Conservation (phyloP, 768 basidiomycete genomes). For the Tricholoma saponaceum region DNA sequence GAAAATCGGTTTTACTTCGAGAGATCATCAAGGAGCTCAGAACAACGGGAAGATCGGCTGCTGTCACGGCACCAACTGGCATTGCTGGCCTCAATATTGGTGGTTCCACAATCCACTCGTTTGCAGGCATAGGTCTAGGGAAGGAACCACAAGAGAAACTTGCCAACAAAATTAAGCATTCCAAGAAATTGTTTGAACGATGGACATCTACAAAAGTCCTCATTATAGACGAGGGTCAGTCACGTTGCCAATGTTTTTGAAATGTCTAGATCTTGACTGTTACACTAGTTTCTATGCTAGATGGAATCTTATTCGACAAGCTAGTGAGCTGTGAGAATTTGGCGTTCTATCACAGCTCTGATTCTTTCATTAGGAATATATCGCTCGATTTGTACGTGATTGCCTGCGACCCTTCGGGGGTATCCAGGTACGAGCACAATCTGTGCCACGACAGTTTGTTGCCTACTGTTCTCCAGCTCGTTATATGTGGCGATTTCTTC, state of each 20-base stretch:
- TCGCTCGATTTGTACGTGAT: slow-evolving; percentile 38
- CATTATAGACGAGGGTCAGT: slow-evolving; percentile 70
- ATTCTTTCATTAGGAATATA: slow-evolving; percentile 32
- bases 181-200: slow-evolving; percentile 22
- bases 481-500: slow-evolving; percentile 77
- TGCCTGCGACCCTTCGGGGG: slow-evolving; percentile 56
- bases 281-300: slow-evolving; percentile 67
- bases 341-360: slow-evolving; percentile 23
- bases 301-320: slow-evolving; percentile 67
- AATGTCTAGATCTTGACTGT: neutral
- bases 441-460: neutral
- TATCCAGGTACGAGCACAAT: slow-evolving; percentile 43
- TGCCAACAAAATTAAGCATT: slow-evolving; percentile 26
- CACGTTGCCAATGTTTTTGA: neutral
- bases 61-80: slow-evolving; percentile 63
- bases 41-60: slow-evolving; percentile 27
- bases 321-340: slow-evolving; percentile 36
- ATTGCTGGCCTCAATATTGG: slow-evolving; percentile 70
- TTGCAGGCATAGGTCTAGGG: slow-evolving; percentile 61
- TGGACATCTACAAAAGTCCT: slow-evolving; percentile 54
- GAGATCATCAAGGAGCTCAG: slow-evolving; percentile 49
- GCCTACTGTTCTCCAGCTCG: slow-evolving; percentile 38
- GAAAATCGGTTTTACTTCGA: slow-evolving; percentile 68
- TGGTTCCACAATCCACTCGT: slow-evolving; percentile 64
- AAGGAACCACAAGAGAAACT: slow-evolving; percentile 42